Conservation (phyloP, 371 early-diverging fungal genomes). For the Mortierella sp. region DNA sequence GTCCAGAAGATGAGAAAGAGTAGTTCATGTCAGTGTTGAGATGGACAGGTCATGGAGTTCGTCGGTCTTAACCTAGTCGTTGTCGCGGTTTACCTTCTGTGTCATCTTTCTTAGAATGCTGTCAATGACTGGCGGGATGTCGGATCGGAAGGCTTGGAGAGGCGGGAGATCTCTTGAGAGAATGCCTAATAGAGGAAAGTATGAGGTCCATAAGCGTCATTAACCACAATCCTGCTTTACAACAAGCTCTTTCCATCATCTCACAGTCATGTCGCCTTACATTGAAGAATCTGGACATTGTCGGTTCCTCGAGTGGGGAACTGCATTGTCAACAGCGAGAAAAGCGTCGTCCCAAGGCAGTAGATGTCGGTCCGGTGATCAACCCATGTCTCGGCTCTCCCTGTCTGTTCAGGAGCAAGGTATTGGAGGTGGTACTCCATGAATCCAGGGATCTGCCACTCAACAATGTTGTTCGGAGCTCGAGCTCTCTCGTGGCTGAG, state of each 20-base stretch:
- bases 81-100: constrained; percentile 56
- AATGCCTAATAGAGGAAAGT: constrained; percentile 38
- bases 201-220: no score
- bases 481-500: constrained; percentile 50
- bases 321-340: constrained; percentile 59
- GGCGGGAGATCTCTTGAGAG: constrained; percentile 61
- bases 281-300: constrained; percentile 70
- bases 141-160: constrained; percentile 56
- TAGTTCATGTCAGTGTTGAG: background rate
- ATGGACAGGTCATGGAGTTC: background rate
- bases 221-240: no score
- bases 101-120: constrained; percentile 67
- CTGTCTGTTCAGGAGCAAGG: constrained; percentile 70
- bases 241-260: no score
- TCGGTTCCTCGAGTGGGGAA: constrained; percentile 61
- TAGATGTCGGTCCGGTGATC: constrained; percentile 72
- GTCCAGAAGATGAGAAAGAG: background rate
- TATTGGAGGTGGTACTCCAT: constrained; percentile 51
- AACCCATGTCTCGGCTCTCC: constrained; percentile 66
- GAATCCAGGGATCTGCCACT: constrained; percentile 50
- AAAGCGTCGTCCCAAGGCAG: constrained; percentile 64
- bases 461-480: constrained; percentile 49
- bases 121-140: constrained; percentile 60
- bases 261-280: background rate
- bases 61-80: background rate